Evolutionary conservation across 2,329 filamentous ascomycete genomes (phyloP).

Genomic region (Proliferodiscus dingleyae): DNA sequence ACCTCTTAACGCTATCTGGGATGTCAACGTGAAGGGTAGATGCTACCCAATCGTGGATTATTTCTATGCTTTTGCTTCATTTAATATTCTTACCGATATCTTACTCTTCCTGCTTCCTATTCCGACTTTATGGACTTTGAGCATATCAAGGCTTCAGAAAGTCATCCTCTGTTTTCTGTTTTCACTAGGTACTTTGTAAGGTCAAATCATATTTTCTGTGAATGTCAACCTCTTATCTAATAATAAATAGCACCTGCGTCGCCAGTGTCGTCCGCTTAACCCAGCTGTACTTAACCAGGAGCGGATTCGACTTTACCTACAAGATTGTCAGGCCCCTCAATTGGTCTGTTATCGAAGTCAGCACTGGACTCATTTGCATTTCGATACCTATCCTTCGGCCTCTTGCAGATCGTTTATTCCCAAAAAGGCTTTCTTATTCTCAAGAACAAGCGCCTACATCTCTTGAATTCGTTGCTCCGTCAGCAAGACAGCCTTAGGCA

Average conservation of each 20-base stretch:
- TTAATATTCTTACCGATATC: slow-evolving; percentile 15
- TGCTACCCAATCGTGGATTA: slow-evolving; percentile 13
- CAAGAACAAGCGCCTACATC: too few species aligned
- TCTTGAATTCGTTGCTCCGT: too few species aligned
- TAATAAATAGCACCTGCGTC: slow-evolving; percentile 14
- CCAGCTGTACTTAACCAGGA: slow-evolving; percentile 5
- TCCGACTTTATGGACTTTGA: slow-evolving; percentile 15
- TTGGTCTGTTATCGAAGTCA: slow-evolving; percentile 28
- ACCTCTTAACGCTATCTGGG: slow-evolving; percentile 13
- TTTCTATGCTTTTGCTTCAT: slow-evolving; percentile 11
- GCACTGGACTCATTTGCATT: not conserved
- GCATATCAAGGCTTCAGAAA: slow-evolving; percentile 11
- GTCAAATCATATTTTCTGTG: not conserved
- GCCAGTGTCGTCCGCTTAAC: slow-evolving; percentile 13
- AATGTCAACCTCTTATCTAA: not conserved
- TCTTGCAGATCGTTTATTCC: too few species aligned
- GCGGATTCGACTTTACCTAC: slow-evolving; percentile 10
- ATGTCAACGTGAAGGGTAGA: slow-evolving; percentile 5
- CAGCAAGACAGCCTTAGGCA: too few species aligned
- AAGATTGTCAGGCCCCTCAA: slow-evolving; percentile 28
- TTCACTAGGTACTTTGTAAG: slow-evolving; percentile 16
- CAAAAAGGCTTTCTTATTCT: too few species aligned
- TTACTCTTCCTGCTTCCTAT: slow-evolving; percentile 13
- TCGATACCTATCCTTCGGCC: not conserved
- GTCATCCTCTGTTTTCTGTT: slow-evolving; percentile 12